Percentiles rank a stretch among this genome's conserved stretches.
These are phyloP conservation scores for Neurospora pannonica DNA, from an alignment of 495 filamentous ascomycete genomes.

Conservation along the genomic window DNA sequence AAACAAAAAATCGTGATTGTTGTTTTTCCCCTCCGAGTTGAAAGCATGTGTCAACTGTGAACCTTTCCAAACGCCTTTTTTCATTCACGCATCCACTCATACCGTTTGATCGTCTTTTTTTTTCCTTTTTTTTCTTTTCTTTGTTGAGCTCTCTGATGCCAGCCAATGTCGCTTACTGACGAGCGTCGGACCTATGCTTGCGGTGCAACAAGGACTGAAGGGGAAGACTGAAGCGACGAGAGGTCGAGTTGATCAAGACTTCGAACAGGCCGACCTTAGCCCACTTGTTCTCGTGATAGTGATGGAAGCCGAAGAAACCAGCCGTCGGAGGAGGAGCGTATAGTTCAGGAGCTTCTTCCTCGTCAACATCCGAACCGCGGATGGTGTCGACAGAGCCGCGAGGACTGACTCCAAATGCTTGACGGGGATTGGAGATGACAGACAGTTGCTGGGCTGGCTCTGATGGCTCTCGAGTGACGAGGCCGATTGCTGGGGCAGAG, in stretches of 20 bases:
- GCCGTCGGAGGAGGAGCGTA: slow-evolving; percentile 25
- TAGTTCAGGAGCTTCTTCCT: background rate
- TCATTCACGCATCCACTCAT: background rate
- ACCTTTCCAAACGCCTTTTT: background rate
- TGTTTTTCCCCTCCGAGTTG: background rate
- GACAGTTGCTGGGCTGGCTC: background rate
- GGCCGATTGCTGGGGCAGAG: background rate
- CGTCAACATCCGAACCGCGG: slow-evolving; percentile 1
- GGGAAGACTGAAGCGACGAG: slow-evolving; percentile 14
- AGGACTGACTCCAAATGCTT: background rate
- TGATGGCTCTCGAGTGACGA: background rate
- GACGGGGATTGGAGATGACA: background rate
- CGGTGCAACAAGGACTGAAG: slow-evolving; percentile 2
- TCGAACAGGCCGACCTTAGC: slow-evolving; percentile 25
- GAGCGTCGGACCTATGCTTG: background rate
- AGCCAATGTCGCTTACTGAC: background rate
- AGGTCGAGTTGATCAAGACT: slow-evolving; percentile 13
- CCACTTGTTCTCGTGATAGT: slow-evolving; percentile 19
- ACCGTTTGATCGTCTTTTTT: background rate
- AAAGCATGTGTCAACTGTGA: background rate
- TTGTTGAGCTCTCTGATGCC: background rate
- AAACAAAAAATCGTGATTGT: background rate
- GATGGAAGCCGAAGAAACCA: slow-evolving; percentile 28
- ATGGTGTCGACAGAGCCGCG: slow-evolving; percentile 16
- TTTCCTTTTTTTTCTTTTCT: background rate